Percentiles rank a stretch among this genome's conserved stretches.
Conservation (phyloP, 164 flowering plant species). For the Liquidambar formosana region DNA sequence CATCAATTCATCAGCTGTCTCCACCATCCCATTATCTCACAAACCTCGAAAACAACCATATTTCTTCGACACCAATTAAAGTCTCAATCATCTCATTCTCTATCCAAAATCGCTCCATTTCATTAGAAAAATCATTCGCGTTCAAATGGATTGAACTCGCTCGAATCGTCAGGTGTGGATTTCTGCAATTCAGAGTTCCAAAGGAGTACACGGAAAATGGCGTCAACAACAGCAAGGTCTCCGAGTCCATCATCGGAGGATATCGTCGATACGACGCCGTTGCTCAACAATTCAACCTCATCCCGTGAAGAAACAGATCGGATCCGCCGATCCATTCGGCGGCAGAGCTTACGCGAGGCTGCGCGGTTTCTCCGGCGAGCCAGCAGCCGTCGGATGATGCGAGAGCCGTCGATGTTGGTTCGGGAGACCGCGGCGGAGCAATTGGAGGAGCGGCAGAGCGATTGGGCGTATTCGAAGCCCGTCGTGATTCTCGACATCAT, state of each 20-base stretch:
- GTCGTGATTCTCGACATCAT: constrained; percentile 52
- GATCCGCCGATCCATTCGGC: constrained; percentile 35
- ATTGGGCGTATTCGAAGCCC: constrained; percentile 64
- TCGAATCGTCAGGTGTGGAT: constrained; percentile 5
- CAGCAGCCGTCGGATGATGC: constrained; percentile 52
- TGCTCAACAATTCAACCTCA: constrained; percentile 28
- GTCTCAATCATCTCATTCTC: no score
- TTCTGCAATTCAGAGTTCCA: not conserved
- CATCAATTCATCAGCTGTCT: not conserved
- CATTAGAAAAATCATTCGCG: no score
- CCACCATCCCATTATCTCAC: no score
- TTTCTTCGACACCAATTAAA: no score
- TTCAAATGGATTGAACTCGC: not conserved
- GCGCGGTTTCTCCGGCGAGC: constrained; percentile 51
- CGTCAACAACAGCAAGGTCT: constrained; percentile 18
- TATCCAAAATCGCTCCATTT: no score
- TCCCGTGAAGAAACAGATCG: constrained; percentile 19
- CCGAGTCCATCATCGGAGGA: constrained; percentile 26
- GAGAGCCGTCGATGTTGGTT: constrained; percentile 58
- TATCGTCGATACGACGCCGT: constrained; percentile 46
- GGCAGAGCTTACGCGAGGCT: constrained; percentile 55
- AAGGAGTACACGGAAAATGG: not conserved
- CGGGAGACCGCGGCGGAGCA: constrained; percentile 63
- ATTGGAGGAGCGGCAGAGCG: constrained; percentile 59
- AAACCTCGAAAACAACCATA: not conserved